Evolutionary conservation across 2,329 filamentous ascomycete species (phyloP).

Genomic region (Pezicula carpinea): DNA sequence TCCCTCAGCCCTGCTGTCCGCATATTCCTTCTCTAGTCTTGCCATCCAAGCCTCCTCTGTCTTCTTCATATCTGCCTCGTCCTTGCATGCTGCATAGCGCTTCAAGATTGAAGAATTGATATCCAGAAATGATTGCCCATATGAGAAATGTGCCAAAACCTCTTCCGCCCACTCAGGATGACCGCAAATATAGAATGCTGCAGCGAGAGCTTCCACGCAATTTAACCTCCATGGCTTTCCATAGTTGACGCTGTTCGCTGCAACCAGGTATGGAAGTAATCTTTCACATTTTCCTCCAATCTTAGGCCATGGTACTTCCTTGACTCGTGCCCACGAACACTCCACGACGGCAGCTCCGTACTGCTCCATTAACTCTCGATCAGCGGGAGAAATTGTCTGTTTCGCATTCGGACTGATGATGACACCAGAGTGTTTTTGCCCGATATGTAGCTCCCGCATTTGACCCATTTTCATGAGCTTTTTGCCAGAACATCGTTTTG

Average conservation of each 20-base stretch:
- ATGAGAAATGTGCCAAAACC: constrained; percentile 79
- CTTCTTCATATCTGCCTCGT: constrained; percentile 78
- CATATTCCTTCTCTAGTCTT: constrained; percentile 84
- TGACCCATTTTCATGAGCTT: constrained; percentile 85
- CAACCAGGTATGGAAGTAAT: constrained; percentile 88
- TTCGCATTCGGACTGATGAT: constrained; percentile 96
- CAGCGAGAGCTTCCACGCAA: constrained; percentile 90
- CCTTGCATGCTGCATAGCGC: constrained; percentile 77
- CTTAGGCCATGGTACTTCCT: constrained; percentile 84
- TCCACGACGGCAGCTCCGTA: constrained; percentile 94
- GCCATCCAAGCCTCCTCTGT: constrained; percentile 85
- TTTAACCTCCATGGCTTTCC: constrained; percentile 93
- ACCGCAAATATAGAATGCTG: constrained; percentile 89
- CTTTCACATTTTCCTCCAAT: constrained; percentile 94
- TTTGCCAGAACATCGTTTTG: constrained; percentile 94
- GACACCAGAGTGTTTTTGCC: constrained; percentile 86
- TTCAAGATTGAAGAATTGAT: constrained; percentile 83
- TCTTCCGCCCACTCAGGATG: constrained; percentile 86
- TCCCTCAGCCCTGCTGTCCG: constrained; percentile 65
- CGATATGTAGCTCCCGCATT: constrained; percentile 89
- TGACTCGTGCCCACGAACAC: constrained; percentile 90
- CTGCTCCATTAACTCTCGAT: constrained; percentile 75
- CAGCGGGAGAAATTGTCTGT: constrained; percentile 75
- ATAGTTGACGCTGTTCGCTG: constrained; percentile 96
- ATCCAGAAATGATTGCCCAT: constrained; percentile 81